These are phyloP conservation scores for Raddia guianensis DNA, from an alignment of 176 grass and related monocot genomes.

Conservation along the genomic window DNA sequence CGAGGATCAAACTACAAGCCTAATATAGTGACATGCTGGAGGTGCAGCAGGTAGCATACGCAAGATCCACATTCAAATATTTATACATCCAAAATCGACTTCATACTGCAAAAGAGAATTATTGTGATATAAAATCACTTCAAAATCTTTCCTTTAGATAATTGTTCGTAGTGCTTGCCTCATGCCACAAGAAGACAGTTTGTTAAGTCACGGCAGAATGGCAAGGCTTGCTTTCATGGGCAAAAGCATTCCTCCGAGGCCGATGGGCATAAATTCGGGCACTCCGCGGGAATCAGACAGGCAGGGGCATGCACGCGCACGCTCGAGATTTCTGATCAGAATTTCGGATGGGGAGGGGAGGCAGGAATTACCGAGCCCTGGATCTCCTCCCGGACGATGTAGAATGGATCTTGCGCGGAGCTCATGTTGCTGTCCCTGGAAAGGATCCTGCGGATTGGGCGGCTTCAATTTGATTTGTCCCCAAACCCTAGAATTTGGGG, in stretches of 20 bases:
- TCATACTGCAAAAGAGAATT: neutral
- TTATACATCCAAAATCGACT: neutral
- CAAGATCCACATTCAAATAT: neutral
- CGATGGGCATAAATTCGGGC: neutral
- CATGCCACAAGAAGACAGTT: neutral
- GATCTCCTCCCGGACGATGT: conserved; percentile 69
- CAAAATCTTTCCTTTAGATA: neutral
- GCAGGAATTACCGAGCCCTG: conserved; percentile 48
- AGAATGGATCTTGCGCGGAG: conserved; percentile 62
- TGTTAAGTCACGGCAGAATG: neutral
- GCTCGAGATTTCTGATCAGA: neutral
- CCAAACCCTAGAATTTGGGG: conserved; percentile 10
- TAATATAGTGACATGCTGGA: neutral
- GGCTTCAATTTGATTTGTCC: conserved; percentile 1
- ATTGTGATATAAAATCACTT: neutral
- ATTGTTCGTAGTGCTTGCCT: neutral
- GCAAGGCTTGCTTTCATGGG: neutral
- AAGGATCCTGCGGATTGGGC: neutral
- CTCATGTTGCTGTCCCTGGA: conserved; percentile 31
- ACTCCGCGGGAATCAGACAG: neutral
- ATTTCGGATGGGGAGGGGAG: neutral
- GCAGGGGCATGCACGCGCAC: neutral
- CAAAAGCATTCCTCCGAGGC: neutral
- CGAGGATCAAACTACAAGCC: neutral
- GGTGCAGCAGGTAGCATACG: neutral